Evolutionary conservation across 1,284 basidiomycete species (phyloP), one percentile per base, ranked within the genome.

Genomic region (Neonothopanus nambi): DNA sequence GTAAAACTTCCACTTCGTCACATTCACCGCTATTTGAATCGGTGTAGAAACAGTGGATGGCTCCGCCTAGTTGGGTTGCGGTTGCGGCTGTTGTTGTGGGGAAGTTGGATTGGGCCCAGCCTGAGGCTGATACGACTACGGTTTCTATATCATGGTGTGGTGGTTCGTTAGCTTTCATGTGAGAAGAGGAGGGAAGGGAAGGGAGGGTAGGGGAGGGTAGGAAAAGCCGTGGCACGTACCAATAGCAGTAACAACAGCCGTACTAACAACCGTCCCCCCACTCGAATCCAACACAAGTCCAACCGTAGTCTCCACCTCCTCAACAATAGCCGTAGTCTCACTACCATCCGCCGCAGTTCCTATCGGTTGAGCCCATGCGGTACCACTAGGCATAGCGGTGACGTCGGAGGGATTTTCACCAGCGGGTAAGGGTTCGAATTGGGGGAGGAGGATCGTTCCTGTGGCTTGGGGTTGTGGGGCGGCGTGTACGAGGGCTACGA

Each of bases 101-200:
- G 23, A 51, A 51, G n/a, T 51, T 43, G 13, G 49, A 51, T 21
- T 51, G 20, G 9, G 21, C 41, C 40, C 41, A 51, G 7, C 49
- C 49, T 11, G 49, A 51, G 15, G 49, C 49, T 7, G 49, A 51
- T 30, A 51, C 49, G 2, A 44, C 41, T 18, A 51, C 13, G 3
- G 49, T 51, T 36, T 43, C 49, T n/a, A n/a, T n/a, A n/a, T n/a
- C n/a, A n/a, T n/a, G n/a, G n/a, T n/a, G n/a, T n/a, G n/a, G n/a
- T n/a, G n/a, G n/a, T n/a, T n/a, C n/a, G n/a, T n/a, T n/a, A n/a
- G n/a, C n/a, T n/a, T n/a, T n/a, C n/a, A n/a, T n/a, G n/a, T n/a
- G n/a, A n/a, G n/a, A n/a, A n/a, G n/a, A n/a, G n/a, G n/a, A n/a
- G n/a, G n/a, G n/a, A n/a, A n/a, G n/a, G n/a, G n/a, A n/a, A n/a